These are phyloP conservation scores for Solanum hybrid DNA, from an alignment of 305 asterid species.

Conservation along the genomic window DNA sequence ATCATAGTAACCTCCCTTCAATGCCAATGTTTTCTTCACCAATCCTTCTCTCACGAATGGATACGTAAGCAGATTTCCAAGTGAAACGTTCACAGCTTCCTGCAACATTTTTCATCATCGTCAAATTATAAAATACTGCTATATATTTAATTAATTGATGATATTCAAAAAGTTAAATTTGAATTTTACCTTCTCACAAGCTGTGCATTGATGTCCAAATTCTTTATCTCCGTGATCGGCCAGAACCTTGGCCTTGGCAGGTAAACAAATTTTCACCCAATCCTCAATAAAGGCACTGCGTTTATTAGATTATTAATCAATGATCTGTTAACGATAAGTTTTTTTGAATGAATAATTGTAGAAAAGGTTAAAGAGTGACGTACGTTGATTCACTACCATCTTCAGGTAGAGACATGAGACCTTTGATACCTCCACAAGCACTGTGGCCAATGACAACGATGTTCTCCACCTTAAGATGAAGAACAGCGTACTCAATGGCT, in stretches of 20 bases:
- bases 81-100: slow-evolving; percentile 95
- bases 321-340: not conserved
- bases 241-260: slow-evolving; percentile 61
- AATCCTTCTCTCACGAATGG: slow-evolving; percentile 89
- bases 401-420: slow-evolving; percentile 74
- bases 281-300: slow-evolving; percentile 84
- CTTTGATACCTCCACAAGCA: slow-evolving; percentile 92
- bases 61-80: slow-evolving; percentile 73
- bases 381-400: slow-evolving; percentile 68
- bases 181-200: slow-evolving; percentile 56
- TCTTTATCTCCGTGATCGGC: slow-evolving; percentile 21
- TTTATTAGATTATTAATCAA: not conserved
- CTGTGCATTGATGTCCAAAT: slow-evolving; percentile 43
- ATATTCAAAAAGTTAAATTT: not conserved
- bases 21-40: slow-evolving; percentile 72
- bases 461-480: slow-evolving; percentile 75
- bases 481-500: slow-evolving; percentile 81
- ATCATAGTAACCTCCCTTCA: slow-evolving; percentile 90
- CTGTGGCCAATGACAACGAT: slow-evolving; percentile 94
- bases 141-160: too few species aligned
- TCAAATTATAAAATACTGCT: not conserved
- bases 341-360: not conserved
- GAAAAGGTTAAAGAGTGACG: not conserved
- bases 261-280: slow-evolving; percentile 81
- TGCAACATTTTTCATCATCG: slow-evolving; percentile 3